These are phyloP conservation scores for Backusella circina DNA, from an alignment of 192 early-diverging fungal species.

Conservation along the genomic window DNA sequence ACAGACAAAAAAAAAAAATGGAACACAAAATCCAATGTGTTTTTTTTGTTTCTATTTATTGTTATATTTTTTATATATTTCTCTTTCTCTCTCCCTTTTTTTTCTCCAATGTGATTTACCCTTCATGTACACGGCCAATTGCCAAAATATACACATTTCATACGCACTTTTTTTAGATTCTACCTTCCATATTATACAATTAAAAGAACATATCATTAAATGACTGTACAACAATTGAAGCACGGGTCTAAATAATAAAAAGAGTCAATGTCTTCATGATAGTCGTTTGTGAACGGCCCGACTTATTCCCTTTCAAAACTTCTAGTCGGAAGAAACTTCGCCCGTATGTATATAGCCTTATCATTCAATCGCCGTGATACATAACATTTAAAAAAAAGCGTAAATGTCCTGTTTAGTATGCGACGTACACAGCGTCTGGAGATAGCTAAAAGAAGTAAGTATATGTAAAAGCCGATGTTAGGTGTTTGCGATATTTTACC, in stretches of 20 bases:
- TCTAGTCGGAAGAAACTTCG: not conserved
- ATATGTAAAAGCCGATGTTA: not conserved
- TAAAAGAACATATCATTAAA: not conserved
- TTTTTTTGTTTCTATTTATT: not conserved
- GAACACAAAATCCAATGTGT: not conserved
- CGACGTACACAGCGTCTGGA: not conserved
- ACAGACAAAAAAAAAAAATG: not conserved
- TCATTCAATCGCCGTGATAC: not conserved
- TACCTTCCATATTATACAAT: not conserved
- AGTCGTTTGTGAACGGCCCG: not conserved
- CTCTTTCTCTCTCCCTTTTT: not conserved
- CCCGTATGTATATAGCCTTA: not conserved
- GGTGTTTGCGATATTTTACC: not conserved
- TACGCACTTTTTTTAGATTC: not conserved
- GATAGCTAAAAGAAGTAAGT: not conserved
- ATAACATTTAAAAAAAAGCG: not conserved
- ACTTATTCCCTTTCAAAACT: not conserved
- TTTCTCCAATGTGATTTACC: not conserved
- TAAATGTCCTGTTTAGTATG: not conserved
- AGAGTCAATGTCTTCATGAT: not conserved
- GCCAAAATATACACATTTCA: not conserved
- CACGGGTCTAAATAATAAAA: not conserved
- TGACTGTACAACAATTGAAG: not conserved
- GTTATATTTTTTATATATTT: not conserved
- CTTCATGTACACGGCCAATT: not conserved